Evolutionary conservation across 805 yeast species (phyloP).

Genomic region (Teunomyces tritomae): DNA sequence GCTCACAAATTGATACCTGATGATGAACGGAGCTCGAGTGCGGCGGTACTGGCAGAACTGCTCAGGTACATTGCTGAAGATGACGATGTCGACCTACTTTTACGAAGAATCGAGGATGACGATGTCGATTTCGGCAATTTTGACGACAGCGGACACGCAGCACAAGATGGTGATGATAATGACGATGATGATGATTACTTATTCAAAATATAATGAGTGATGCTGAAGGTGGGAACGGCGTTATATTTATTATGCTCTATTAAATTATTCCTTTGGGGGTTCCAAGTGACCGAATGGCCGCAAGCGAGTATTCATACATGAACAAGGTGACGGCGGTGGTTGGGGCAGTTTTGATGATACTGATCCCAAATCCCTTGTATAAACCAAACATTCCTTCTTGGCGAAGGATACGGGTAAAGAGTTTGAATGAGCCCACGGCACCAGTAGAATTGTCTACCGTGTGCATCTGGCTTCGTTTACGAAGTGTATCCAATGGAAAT

Average conservation of each 20-base stretch:
- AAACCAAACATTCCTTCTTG: conserved; percentile 66
- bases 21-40: conserved; percentile 8
- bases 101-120: conserved; percentile 21
- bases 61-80: conserved; percentile 26
- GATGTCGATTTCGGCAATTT: conserved; percentile 29
- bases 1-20: conserved; percentile 13
- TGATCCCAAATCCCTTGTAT: conserved; percentile 71
- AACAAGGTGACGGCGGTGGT: conserved; percentile 66
- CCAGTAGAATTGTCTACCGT: conserved; percentile 4
- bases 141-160: conserved; percentile 19
- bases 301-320: conserved; percentile 51
- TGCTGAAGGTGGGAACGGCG: background rate
- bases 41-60: conserved; percentile 41
- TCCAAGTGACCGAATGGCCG: conserved; percentile 1
- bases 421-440: conserved; percentile 13
- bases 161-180: conserved; percentile 10
- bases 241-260: too few relatives aligned
- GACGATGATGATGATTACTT: conserved; percentile 31
- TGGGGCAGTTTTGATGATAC: conserved; percentile 78
- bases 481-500: conserved; percentile 82
- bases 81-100: conserved; percentile 14
- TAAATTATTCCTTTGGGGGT: background rate
- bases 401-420: conserved; percentile 40
- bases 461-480: conserved; percentile 72
- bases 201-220: conserved; percentile 18